Evolutionary conservation across 2,329 filamentous ascomycete genomes (phyloP).

Genomic region (Arthrobotrys megalospora): DNA sequence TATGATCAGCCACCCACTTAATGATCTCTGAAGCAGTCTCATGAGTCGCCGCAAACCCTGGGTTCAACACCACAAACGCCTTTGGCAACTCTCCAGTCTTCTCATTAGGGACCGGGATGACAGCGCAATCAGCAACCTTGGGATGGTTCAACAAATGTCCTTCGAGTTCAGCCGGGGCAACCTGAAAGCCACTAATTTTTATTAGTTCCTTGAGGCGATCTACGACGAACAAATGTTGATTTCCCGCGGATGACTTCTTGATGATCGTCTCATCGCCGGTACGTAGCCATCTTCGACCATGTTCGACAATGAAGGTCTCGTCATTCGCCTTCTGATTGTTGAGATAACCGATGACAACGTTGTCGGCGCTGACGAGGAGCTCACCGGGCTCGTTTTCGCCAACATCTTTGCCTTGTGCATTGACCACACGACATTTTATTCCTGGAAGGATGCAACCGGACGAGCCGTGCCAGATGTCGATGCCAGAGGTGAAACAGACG

Average conservation of each 20-base stretch:
- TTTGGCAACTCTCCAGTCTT: constrained; percentile 71
- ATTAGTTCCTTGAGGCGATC: constrained; percentile 79
- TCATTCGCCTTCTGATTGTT: constrained; percentile 86
- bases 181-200: constrained; percentile 73
- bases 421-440: constrained; percentile 77
- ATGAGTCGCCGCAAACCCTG: constrained; percentile 62
- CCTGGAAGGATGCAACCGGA: constrained; percentile 80
- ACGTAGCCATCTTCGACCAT: constrained; percentile 78
- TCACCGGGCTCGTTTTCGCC: constrained; percentile 83
- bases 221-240: constrained; percentile 87
- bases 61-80: constrained; percentile 69
- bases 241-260: constrained; percentile 74
- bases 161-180: constrained; percentile 71
- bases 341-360: constrained; percentile 84
- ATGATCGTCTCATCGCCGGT: constrained; percentile 89
- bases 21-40: constrained; percentile 68
- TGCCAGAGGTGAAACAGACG: constrained; percentile 73
- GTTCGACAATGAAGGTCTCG: constrained; percentile 82
- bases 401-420: constrained; percentile 78
- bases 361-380: constrained; percentile 82
- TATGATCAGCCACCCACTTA: constrained; percentile 67
- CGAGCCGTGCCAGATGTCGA: constrained; percentile 80
- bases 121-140: constrained; percentile 69
- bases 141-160: constrained; percentile 69
- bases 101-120: constrained; percentile 68